A percentile compares a stretch with the other conserved stretches of the same genome.
phyloP scores from a whole-genome alignment of 805 yeast species.

The Kodamaea sagamina region DNA sequence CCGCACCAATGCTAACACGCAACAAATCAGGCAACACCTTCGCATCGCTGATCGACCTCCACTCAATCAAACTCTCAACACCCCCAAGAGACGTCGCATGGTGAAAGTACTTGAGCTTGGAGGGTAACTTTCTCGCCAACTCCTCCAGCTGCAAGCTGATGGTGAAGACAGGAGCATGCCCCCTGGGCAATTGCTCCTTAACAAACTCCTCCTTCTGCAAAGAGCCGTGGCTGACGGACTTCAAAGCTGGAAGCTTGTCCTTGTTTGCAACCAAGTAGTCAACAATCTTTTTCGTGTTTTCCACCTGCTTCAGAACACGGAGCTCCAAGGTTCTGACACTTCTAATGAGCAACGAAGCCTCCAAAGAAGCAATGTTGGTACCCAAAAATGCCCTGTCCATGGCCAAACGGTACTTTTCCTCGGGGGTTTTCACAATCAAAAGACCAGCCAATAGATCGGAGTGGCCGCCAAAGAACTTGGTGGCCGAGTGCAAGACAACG shows the following conservation, averaged over 20 bases:
- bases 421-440: slow-evolving; percentile 60
- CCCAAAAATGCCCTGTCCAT: slow-evolving; percentile 74
- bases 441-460: slow-evolving; percentile 87
- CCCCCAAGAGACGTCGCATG: slow-evolving; percentile 96
- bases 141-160: slow-evolving; percentile 53
- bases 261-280: slow-evolving; percentile 54
- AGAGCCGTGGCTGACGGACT: slow-evolving; percentile 67
- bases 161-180: slow-evolving; percentile 72
- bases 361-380: slow-evolving; percentile 76
- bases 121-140: slow-evolving; percentile 64
- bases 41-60: slow-evolving; percentile 75
- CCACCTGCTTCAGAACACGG: slow-evolving; percentile 67
- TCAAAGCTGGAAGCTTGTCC: slow-evolving; percentile 49
- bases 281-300: slow-evolving; percentile 63
- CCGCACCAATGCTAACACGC: slow-evolving; percentile 81
- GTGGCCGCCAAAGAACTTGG: slow-evolving; percentile 95
- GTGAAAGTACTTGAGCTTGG: slow-evolving; percentile 66
- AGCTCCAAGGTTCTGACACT: slow-evolving; percentile 80
- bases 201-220: slow-evolving; percentile 73
- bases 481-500: slow-evolving; percentile 88
- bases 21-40: slow-evolving; percentile 57
- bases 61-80: slow-evolving; percentile 85
- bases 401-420: slow-evolving; percentile 47
- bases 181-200: slow-evolving; percentile 62
- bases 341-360: slow-evolving; percentile 70